These are phyloP conservation scores for Solanum chacoense DNA, from an alignment of 305 asterid species.

Conservation along the genomic window DNA sequence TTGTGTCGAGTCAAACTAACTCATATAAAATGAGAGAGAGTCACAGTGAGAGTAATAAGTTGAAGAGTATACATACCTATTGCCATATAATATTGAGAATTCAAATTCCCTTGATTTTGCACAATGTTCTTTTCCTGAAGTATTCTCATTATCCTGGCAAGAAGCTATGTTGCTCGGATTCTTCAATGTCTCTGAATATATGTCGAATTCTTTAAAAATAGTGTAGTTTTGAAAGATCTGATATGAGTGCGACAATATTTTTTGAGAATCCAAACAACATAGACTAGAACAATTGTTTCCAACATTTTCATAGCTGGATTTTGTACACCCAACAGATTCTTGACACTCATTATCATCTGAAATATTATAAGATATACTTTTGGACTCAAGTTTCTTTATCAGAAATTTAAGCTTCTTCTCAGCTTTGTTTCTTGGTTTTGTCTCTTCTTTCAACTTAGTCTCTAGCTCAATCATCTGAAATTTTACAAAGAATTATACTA, in stretches of 20 bases:
- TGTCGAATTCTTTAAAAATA: background rate
- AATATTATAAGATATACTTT: conserved; percentile 14
- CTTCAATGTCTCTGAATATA: background rate
- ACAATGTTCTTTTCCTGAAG: background rate
- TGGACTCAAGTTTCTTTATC: conserved; percentile 49
- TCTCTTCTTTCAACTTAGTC: conserved; percentile 36
- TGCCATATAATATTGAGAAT: conserved; percentile 17
- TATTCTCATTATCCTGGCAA: background rate
- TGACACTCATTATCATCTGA: conserved; percentile 19
- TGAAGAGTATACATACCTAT: conserved; percentile 19
- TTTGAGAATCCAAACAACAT: background rate
- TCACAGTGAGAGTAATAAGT: background rate
- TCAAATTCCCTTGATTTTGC: conserved; percentile 10
- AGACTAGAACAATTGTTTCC: background rate
- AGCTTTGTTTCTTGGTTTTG: conserved; percentile 56
- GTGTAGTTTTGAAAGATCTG: background rate
- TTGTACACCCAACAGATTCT: conserved; percentile 13
- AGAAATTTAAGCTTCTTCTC: conserved; percentile 53
- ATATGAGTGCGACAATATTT: background rate
- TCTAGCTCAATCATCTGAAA: conserved; percentile 57
- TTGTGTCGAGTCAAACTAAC: rapidly evolving
- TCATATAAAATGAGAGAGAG: no score
- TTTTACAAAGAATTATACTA: background rate
- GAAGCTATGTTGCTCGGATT: background rate
- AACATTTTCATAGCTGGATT: background rate